Conservation (phyloP, 257 asterid species). For the Knoxia roxburghii region DNA sequence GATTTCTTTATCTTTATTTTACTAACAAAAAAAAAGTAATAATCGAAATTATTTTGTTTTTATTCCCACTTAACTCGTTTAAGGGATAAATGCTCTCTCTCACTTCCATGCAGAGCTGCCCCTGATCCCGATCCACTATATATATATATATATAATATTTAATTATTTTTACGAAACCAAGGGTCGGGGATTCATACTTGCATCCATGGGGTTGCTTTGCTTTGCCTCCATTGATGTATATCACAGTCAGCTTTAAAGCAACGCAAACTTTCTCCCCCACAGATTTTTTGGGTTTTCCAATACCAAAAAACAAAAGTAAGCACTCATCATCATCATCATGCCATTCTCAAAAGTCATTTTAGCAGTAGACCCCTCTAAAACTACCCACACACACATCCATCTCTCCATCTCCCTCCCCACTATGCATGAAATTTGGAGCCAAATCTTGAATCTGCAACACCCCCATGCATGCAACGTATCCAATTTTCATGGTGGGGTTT, state of each 20-base stretch:
- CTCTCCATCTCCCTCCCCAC: conserved; percentile 11
- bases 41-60: too few species aligned
- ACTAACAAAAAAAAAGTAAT: too few species aligned
- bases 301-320: conserved; percentile 57
- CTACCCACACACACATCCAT: conserved; percentile 19
- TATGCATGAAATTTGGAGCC: conserved; percentile 14
- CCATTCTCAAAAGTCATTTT: conserved; percentile 38
- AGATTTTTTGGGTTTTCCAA: conserved; percentile 25
- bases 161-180: too few species aligned
- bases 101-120: too few species aligned
- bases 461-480: conserved; percentile 7
- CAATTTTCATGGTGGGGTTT: neutral
- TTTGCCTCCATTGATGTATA: neutral
- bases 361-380: conserved; percentile 44
- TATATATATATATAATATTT: too few species aligned
- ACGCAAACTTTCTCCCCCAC: conserved; percentile 82
- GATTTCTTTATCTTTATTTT: too few species aligned
- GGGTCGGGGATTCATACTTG: too few species aligned
- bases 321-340: conserved; percentile 64
- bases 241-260: conserved; percentile 50
- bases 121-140: too few species aligned
- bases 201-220: conserved; percentile 13
- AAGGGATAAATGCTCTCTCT: too few species aligned
- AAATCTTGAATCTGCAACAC: conserved; percentile 6
- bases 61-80: too few species aligned